Percentiles rank a stretch among this genome's conserved stretches.
phyloP scores from a whole-genome alignment of 495 filamentous ascomycete genomes.

The Corynascus novoguineensis region DNA sequence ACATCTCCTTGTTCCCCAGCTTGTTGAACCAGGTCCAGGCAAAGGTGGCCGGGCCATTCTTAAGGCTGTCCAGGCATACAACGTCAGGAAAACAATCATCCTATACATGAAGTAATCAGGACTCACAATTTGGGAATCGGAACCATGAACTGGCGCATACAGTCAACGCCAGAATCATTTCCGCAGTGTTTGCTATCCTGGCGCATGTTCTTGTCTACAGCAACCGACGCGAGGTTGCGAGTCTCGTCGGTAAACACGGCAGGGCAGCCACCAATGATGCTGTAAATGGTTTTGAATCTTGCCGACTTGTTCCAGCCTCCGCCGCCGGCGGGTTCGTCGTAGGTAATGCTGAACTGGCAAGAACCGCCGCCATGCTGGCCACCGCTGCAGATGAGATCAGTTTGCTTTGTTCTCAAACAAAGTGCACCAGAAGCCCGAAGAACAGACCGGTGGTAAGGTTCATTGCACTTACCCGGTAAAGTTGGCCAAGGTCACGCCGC shows the following conservation, averaged over 20 bases:
- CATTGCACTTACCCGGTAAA: constrained; percentile 39
- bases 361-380: constrained; percentile 73
- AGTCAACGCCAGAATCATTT: constrained; percentile 22
- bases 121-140: constrained; percentile 24
- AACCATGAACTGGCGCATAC: constrained; percentile 24
- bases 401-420: neutral
- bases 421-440: no score
- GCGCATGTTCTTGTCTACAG: constrained; percentile 16
- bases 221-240: constrained; percentile 29
- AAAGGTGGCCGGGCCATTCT: constrained; percentile 37
- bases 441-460: no score
- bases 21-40: constrained; percentile 60
- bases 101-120: neutral
- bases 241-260: constrained; percentile 28
- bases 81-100: neutral
- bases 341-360: constrained; percentile 70
- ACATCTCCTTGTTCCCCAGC: constrained; percentile 55
- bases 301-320: constrained; percentile 33
- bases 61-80: constrained; percentile 9
- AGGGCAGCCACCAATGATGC: constrained; percentile 65
- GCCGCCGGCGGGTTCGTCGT: constrained; percentile 49
- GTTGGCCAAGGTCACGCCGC: constrained; percentile 39
- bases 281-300: constrained; percentile 65
- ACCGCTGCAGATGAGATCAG: constrained; percentile 18
- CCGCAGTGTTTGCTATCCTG: constrained; percentile 18